These are phyloP conservation scores for Aspergillus heteromorphus DNA, from an alignment of 495 filamentous ascomycete genomes.

Conservation along the genomic window DNA sequence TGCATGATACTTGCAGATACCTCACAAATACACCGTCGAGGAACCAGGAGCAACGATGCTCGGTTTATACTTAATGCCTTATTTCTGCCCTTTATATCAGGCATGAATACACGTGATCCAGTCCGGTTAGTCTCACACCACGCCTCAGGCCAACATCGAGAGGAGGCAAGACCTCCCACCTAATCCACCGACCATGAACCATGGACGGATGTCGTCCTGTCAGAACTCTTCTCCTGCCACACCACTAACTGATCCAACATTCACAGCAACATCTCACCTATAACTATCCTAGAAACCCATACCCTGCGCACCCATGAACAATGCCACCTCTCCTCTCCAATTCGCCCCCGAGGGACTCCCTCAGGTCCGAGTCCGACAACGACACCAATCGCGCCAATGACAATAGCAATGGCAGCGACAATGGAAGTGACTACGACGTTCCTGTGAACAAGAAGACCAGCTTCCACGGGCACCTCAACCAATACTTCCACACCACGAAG, in stretches of 20 bases:
- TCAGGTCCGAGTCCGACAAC: not conserved
- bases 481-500: conserved; percentile 28
- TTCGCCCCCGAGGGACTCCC: not conserved
- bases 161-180: too few relatives aligned
- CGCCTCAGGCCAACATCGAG: not conserved
- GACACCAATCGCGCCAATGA: too few relatives aligned
- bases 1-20: not conserved
- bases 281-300: not conserved
- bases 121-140: not conserved
- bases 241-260: too few relatives aligned
- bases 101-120: not conserved
- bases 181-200: not conserved
- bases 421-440: conserved; percentile 17
- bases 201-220: too few relatives aligned
- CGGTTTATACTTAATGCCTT: not conserved
- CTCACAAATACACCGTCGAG: not conserved
- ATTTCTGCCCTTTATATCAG: not conserved
- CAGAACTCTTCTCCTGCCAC: too few relatives aligned
- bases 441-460: conserved; percentile 38
- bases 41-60: not conserved
- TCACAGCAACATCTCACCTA: not conserved
- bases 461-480: conserved; percentile 53
- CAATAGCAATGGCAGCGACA: not conserved
- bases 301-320: not conserved
- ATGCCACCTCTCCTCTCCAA: not conserved